Conservation (phyloP, 176 grass and related monocot species). For the Oryza meyeriana region DNA sequence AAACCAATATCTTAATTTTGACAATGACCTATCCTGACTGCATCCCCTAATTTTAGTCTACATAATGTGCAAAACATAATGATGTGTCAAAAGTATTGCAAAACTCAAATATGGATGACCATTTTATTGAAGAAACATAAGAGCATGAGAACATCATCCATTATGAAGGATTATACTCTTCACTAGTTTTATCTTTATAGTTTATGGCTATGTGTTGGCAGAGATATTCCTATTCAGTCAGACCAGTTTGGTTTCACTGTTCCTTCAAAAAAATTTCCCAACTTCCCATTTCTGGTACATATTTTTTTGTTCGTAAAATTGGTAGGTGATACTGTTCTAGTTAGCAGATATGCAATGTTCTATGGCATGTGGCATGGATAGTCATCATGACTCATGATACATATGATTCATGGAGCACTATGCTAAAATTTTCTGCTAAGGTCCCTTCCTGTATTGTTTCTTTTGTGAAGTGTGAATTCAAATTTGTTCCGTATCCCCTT, state of each 20-base stretch:
- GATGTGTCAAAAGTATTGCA: background rate
- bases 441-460: background rate
- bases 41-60: background rate
- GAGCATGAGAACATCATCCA: background rate
- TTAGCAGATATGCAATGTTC: background rate
- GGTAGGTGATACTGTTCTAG: background rate
- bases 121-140: background rate
- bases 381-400: background rate
- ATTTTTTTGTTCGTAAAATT: background rate
- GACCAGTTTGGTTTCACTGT: background rate
- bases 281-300: background rate
- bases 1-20: background rate
- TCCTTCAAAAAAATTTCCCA: background rate
- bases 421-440: background rate
- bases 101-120: background rate
- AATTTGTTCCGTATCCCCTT: background rate
- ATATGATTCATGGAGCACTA: background rate
- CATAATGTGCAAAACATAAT: background rate
- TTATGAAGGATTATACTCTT: conserved; percentile 2
- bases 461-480: conserved; percentile 7
- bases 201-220: background rate
- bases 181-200: background rate
- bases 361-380: background rate
- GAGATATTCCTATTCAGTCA: background rate
- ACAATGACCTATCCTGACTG: background rate